phyloP scores from a whole-genome alignment of 2,329 filamentous ascomycete species.

The Hypoxylon sp. region DNA sequence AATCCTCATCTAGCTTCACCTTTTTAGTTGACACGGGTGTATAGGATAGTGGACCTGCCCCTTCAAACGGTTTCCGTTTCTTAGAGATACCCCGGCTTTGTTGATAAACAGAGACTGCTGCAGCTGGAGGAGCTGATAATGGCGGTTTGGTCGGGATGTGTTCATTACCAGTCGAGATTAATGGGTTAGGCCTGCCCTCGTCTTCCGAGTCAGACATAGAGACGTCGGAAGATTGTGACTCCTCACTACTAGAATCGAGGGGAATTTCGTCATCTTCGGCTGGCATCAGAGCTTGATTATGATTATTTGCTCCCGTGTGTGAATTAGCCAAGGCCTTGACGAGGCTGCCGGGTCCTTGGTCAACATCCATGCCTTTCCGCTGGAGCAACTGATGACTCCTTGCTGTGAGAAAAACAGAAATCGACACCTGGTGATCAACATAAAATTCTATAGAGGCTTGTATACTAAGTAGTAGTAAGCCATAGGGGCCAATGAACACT shows the following conservation, averaged over 20 bases:
- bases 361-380: conserved; percentile 19
- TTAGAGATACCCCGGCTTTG: conserved; percentile 21
- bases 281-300: conserved; percentile 2
- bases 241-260: conserved; percentile 36
- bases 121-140: conserved; percentile 2
- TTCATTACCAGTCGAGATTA: conserved; percentile 28
- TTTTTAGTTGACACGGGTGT: conserved; percentile 43
- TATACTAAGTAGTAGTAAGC: conserved; percentile 16
- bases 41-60: conserved; percentile 2
- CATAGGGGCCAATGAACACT: conserved; percentile 36
- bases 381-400: conserved; percentile 1
- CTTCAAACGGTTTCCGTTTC: conserved; percentile 43
- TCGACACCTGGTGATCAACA: conserved; percentile 22
- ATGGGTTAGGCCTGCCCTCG: conserved; percentile 13
- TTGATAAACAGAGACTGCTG: background rate
- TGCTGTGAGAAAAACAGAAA: conserved; percentile 15
- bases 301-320: conserved; percentile 2
- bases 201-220: conserved; percentile 34
- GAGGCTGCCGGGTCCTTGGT: conserved; percentile 1
- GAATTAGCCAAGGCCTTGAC: conserved; percentile 4
- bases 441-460: conserved; percentile 12
- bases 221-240: conserved; percentile 28
- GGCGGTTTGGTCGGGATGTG: conserved; percentile 19
- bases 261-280: conserved; percentile 42
- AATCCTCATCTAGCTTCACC: conserved; percentile 40